phyloP scores from a whole-genome alignment of 2,329 filamentous ascomycete species.

The Paradendryphiella salina region DNA sequence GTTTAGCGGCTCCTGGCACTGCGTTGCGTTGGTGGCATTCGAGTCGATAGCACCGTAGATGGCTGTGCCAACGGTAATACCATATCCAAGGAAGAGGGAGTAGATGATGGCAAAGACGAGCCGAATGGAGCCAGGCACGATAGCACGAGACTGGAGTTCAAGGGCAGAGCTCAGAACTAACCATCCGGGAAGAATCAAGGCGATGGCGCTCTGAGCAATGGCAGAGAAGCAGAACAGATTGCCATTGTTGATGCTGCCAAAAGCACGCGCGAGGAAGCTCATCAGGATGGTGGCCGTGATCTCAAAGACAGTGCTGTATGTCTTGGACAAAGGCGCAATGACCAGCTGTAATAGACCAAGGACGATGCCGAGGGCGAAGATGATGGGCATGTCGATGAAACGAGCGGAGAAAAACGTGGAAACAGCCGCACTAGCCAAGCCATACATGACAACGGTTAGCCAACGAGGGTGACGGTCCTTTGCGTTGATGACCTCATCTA shows the following conservation, averaged over 20 bases:
- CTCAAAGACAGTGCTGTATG: slow-evolving; percentile 61
- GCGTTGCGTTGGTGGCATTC: slow-evolving; percentile 50
- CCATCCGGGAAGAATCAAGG: slow-evolving; percentile 54
- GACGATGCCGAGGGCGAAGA: slow-evolving; percentile 72
- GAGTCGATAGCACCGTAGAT: slow-evolving; percentile 53
- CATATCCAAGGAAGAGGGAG: slow-evolving; percentile 55
- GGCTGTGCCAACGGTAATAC: slow-evolving; percentile 55
- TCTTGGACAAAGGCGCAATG: slow-evolving; percentile 70
- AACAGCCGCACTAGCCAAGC: slow-evolving; percentile 72
- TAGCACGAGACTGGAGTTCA: slow-evolving; percentile 52
- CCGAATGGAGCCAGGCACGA: slow-evolving; percentile 54
- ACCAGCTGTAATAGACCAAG: slow-evolving; percentile 76
- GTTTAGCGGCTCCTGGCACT: slow-evolving; percentile 51
- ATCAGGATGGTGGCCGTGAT: slow-evolving; percentile 53
- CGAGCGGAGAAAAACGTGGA: slow-evolving; percentile 78
- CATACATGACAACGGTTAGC: slow-evolving; percentile 66
- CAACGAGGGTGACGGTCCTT: slow-evolving; percentile 57
- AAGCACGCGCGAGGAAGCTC: slow-evolving; percentile 53
- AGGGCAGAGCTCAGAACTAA: slow-evolving; percentile 53
- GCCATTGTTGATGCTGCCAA: slow-evolving; percentile 51
- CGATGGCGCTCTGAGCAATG: slow-evolving; percentile 54
- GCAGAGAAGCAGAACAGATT: slow-evolving; percentile 55
- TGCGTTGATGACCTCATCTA: slow-evolving; percentile 64
- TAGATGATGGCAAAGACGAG: slow-evolving; percentile 58
- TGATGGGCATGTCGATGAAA: slow-evolving; percentile 76